These are phyloP conservation scores for Xylaria sp. DNA, from an alignment of 2,329 filamentous ascomycete genomes.

Conservation along the genomic window DNA sequence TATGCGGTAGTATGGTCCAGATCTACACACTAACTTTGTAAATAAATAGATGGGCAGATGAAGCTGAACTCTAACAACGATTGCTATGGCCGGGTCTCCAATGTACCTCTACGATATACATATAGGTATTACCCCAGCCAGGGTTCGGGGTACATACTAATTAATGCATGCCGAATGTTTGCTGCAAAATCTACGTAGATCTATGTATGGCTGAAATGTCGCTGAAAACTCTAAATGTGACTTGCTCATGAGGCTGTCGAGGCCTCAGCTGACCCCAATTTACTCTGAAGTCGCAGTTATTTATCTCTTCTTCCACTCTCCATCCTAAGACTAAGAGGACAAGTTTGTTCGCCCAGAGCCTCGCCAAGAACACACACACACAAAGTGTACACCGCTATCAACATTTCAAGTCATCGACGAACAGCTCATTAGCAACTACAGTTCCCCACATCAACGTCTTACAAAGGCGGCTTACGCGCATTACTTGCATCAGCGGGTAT, in stretches of 20 bases:
- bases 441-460: neutral
- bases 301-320: neutral
- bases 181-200: neutral
- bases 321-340: neutral
- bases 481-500: constrained; percentile 5
- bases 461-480: constrained; percentile 7
- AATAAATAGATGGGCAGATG: neutral
- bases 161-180: neutral
- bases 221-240: neutral
- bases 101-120: neutral
- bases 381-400: constrained; percentile 8
- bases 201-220: neutral
- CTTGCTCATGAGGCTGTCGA: neutral
- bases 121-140: neutral
- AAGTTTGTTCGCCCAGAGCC: neutral
- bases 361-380: neutral
- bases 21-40: neutral
- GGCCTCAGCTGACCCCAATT: neutral
- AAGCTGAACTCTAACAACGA: neutral
- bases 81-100: neutral
- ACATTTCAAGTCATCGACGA: neutral
- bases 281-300: neutral
- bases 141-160: neutral
- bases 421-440: neutral
- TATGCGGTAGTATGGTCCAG: neutral